Evolutionary conservation across 78 protist species (phyloP).

Genomic region (Chrysochromulina tobinii): DNA sequence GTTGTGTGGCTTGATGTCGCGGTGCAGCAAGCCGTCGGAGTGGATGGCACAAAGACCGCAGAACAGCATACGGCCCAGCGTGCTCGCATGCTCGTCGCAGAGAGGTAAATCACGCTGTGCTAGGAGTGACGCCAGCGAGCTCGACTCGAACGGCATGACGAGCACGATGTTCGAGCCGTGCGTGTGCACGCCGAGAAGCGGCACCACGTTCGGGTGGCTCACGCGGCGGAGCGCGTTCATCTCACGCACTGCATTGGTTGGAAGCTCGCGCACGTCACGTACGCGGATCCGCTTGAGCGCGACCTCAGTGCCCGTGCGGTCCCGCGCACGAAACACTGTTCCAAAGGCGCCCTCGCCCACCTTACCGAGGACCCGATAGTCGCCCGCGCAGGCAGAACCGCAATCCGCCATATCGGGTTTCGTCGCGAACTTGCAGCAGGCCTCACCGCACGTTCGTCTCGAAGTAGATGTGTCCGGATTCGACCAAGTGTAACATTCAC

Average conservation of each 20-base stretch:
- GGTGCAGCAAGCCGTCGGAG: not conserved
- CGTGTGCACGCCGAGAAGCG: not conserved
- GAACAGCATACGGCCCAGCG: not conserved
- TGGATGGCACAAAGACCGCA: not conserved
- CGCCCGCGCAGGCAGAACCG: too few species aligned
- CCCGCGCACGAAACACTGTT: conserved; percentile 93
- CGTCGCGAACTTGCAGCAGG: too few species aligned
- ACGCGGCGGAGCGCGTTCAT: conserved; percentile 91
- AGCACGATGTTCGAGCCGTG: conserved; percentile 21
- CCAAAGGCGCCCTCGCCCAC: conserved; percentile 99
- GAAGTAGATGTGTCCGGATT: too few species aligned
- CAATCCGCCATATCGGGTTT: too few species aligned
- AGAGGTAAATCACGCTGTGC: not conserved
- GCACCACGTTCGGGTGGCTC: conserved; percentile 93
- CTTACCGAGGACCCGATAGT: conserved; percentile 47
- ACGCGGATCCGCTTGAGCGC: conserved; percentile 96
- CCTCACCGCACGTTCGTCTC: too few species aligned
- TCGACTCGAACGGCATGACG: not conserved
- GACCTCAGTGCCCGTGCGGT: conserved; percentile 62
- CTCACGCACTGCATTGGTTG: conserved; percentile 96
- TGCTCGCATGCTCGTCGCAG: not conserved
- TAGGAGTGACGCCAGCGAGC: not conserved
- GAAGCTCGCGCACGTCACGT: conserved; percentile 83
- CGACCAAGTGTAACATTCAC: too few species aligned
- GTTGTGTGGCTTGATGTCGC: conserved; percentile 17